Evolutionary conservation across 257 asterid species (phyloP), one percentile per base, ranked within the genome.

Genomic region (Penstemon davidsonii): DNA sequence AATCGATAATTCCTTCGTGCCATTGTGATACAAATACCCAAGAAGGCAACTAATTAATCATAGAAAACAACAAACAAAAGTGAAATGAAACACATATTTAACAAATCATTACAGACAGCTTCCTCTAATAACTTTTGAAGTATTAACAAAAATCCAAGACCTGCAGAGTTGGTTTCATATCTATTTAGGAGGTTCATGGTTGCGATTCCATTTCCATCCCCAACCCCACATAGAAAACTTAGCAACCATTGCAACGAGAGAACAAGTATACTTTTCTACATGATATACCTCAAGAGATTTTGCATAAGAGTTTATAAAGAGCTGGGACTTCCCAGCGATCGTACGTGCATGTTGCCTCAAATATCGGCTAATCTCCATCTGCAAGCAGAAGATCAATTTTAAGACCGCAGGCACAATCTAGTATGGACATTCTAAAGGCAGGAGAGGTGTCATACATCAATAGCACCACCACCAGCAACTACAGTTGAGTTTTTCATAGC

Each of bases 401-500:
- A 62, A 25, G 61, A 70, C 65, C 55, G 67, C 57, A 54, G 6
- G 18, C 3, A 39, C 33, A 47, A 60, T 54, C 44, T 46, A 60
- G 47, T 46, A 33, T 52, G 61, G 44, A 55, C 3, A 46, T 70
- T 45, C 11, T 39, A 39, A 52, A 68, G 13, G 81, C 55, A 61
- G 62, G 61, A 60, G 70, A 52, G 63, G 44, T 45, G 19, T 5
- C 85, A 64, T 88, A 91, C 97, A 74, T 91, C 97, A 69, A 91
- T 91, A 46, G 97, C 96, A 68, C 95, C 97, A 33, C 96, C 96
- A 75, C 97, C 97, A 74, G 96, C 86, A 75, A 91, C 97, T 40
- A 88, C 85, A 6, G 90, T 91, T 53, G 97, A 88, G 82, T 91
- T 91, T 69, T 88, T 91, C 78, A 88, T 10, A 77, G 97, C 93